phyloP scores from a whole-genome alignment of 805 yeast species.

The Torulaspora indica region DNA sequence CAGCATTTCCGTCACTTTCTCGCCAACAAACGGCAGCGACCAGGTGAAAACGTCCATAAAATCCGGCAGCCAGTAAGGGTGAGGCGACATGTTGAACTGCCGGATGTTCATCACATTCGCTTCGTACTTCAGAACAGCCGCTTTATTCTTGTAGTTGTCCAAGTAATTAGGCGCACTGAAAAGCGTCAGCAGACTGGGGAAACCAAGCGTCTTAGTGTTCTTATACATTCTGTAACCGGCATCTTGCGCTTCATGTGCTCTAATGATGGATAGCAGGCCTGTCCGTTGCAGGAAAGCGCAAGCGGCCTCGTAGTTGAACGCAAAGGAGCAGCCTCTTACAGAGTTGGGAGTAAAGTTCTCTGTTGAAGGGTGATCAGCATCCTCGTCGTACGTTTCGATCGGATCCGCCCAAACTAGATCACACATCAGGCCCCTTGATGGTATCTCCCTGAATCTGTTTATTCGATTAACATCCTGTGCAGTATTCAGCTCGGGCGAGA shows the following conservation, averaged over 20 bases:
- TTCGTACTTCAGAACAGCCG: conserved; percentile 89
- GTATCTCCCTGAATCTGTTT: conserved; percentile 86
- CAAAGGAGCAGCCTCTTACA: conserved; percentile 88
- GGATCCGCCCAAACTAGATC: conserved; percentile 97
- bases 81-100: conserved; percentile 88
- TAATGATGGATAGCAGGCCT: conserved; percentile 72
- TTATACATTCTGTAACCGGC: conserved; percentile 95
- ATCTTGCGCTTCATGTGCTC: conserved; percentile 98
- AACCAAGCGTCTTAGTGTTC: conserved; percentile 75
- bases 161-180: conserved; percentile 94
- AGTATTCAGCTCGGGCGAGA: conserved; percentile 75
- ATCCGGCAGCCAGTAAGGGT: conserved; percentile 95
- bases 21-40: conserved; percentile 97
- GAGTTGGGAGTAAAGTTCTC: conserved; percentile 56
- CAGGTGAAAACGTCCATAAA: conserved; percentile 97
- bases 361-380: conserved; percentile 37
- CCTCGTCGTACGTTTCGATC: conserved; percentile 76
- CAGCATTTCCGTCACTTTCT: conserved; percentile 89
- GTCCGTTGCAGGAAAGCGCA: conserved; percentile 75
- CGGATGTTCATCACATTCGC: conserved; percentile 90
- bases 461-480: conserved; percentile 63
- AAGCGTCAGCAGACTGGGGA: conserved; percentile 84
- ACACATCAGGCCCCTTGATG: conserved; percentile 89
- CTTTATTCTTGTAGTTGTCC: conserved; percentile 89
- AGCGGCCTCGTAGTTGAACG: conserved; percentile 77